phyloP scores from a whole-genome alignment of 176 grass and related monocot species.

The Triticum timopheevii region DNA sequence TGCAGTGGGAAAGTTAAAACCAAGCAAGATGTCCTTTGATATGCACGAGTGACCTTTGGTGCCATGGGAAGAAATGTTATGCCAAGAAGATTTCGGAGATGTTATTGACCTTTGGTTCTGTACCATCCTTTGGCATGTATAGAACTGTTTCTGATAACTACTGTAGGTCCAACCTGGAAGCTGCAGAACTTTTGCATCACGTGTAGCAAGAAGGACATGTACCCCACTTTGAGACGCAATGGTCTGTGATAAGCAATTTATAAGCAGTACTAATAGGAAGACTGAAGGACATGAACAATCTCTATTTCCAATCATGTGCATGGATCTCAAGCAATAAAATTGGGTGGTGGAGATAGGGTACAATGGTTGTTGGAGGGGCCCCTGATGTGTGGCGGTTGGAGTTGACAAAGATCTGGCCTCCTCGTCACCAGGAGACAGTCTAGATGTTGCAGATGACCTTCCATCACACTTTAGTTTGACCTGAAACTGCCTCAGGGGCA shows the following conservation, averaged over 20 bases:
- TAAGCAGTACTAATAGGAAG: conserved; percentile 40
- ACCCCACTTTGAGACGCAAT: conserved; percentile 54
- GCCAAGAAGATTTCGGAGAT: conserved; percentile 36
- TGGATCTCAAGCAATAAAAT: no score
- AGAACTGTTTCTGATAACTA: conserved; percentile 71
- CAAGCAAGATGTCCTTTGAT: conserved; percentile 50
- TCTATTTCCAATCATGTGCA: no score
- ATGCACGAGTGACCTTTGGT: conserved; percentile 58
- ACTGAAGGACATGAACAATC: conserved; percentile 34
- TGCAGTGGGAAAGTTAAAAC: conserved; percentile 52
- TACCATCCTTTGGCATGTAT: conserved; percentile 72
- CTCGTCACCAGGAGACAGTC: no score
- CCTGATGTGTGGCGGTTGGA: no score
- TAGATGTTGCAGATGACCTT: no score
- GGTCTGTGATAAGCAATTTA: conserved; percentile 93
- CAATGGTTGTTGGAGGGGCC: no score
- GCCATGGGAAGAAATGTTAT: conserved; percentile 55
- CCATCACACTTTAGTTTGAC: no score
- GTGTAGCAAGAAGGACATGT: conserved; percentile 64
- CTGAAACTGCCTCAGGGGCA: no score
- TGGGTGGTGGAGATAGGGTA: no score
- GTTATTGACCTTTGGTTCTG: conserved; percentile 6
- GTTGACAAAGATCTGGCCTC: no score
- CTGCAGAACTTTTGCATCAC: conserved; percentile 70
- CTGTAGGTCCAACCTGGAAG: conserved; percentile 49